Evolutionary conservation across 2,329 filamentous ascomycete species (phyloP), one percentile per base, ranked within the genome.

Genomic region (Fusarium sp.): DNA sequence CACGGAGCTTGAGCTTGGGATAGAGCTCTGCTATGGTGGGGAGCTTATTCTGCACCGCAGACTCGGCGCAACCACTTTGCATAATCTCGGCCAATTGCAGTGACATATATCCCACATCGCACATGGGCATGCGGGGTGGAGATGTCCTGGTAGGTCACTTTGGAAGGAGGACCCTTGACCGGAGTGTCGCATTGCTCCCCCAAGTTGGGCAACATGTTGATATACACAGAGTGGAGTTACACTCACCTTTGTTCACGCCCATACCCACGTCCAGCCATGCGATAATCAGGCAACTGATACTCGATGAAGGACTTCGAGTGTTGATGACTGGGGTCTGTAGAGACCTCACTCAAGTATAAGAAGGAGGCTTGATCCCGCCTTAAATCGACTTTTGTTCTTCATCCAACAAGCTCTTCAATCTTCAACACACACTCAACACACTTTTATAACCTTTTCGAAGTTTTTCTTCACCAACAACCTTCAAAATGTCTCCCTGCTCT

Each of bases 401-500:
- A 75, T 75, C 74, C 72, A 60, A 67, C 74, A 69, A 63, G 49
- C 69, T 62, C 53, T 57, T 66, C 64, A 65, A 23, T 46, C 63
- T 68, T 41, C 67, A 72, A 66, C 61, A 63, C 55, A 64, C 47
- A 69, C 18, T 37, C 50, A 57, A 69, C 49, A 66, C 56, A 68
- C 55, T 64, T 64, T 66, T 64, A 70, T 47, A 66, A 69, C 57
- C 6, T 51, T 60, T 75, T 69, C 58, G 65, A 75, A 75, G 71
- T 60, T 32, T 64, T 72, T 67, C 65, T 74, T 71, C 69, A 68
- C 53, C 55, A 72, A 64, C 47, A 64, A 72, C 46, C 60, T 72
- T 75, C 72, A 76, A 68, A 41, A 76, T 76, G 74, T 66, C 74
- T 76, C 74, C 74, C 69, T 76, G 72, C 68, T 54, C 73, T 62